Percentiles rank a stretch among this genome's conserved stretches.
Conservation (phyloP, 345 rosid species). For the Salix exigua region DNA sequence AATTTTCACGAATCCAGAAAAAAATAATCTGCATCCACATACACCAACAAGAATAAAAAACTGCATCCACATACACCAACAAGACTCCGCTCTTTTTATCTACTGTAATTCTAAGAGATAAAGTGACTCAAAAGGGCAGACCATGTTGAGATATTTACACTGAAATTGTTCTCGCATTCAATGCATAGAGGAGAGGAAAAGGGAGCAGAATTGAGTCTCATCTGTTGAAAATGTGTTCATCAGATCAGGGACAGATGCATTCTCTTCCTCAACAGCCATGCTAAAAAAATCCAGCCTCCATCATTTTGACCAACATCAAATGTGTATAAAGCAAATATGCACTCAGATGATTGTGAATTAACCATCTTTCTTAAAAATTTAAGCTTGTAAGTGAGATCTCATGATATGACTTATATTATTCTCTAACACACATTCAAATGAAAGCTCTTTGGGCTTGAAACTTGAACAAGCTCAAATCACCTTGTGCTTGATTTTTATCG, state of each 20-base stretch:
- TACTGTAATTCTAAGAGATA: background rate
- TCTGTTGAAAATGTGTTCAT: slow-evolving; percentile 31
- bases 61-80: slow-evolving; percentile 20
- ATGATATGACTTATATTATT: no score
- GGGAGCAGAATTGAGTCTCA: background rate
- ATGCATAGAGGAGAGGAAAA: background rate
- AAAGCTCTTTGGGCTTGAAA: no score
- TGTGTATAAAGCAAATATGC: slow-evolving; percentile 45
- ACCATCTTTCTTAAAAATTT: no score
- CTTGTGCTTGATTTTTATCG: no score
- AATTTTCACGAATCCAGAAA: no score
- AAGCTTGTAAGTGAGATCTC: no score
- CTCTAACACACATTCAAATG: no score
- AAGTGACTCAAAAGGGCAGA: background rate
- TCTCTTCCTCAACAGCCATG: slow-evolving; percentile 34
- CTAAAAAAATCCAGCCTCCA: slow-evolving; percentile 21
- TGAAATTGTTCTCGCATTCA: background rate
- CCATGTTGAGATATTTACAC: background rate
- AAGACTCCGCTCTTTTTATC: slow-evolving; percentile 26
- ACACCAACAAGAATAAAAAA: background rate
- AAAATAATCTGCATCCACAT: slow-evolving; percentile 16
- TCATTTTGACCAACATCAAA: slow-evolving; percentile 64
- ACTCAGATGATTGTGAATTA: no score
- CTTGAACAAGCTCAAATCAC: no score
- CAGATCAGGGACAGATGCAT: slow-evolving; percentile 39